Evolutionary conservation across 768 basidiomycete species (phyloP), one percentile per base, ranked within the genome.

Genomic region (Lentinula aciculospora): DNA sequence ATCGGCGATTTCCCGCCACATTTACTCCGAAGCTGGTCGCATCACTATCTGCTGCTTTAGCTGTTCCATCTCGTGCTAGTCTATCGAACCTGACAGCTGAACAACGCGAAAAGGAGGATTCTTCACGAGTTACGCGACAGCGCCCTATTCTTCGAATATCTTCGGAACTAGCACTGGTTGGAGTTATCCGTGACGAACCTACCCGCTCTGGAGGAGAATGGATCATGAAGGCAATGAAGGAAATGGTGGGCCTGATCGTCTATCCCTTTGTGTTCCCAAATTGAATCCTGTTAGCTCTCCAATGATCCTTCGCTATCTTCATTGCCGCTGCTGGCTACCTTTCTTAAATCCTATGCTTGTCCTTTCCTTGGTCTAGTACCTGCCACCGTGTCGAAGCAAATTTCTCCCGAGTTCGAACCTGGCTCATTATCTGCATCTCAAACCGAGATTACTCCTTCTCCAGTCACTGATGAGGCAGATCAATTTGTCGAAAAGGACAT

Each of bases 31-130:
- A 78, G 1, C 71, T 98, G 27, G 68, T 91, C 6, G 72, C 83
- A 12, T 72, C 80, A 13, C 74, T 99, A 2, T 70, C 81, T 8
- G 64, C 77, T 4, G 80, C 82, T 6, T 77, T 88, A 47, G 76
- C 80, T 7, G 73, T 88, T 3, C 84, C 91, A 1, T 74, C 84
- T 12, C 78, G 81, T 50, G 73, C 81, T 4, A 66, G 80, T 0
- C 72, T 91, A 3, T 72, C 83, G n/a, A 69, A 76, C 4, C 68
- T 92, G 47, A 73, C 81, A 2, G 76, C 79, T 0, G 93, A 94
- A 65, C 94, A 94, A 64, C 83, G 88, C 48, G 97, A 99, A 67
- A 96, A 93, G 71, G 97, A 99, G 61, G 95, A 98, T 62, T 75
- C 81, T 49, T 74, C 83, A 8, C 81, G 97, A 25, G 74, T 99